Evolutionary conservation across 129 eudicot species (phyloP), one percentile per base, ranked within the genome.

Genomic region (Centrapalus pauciflorus): DNA sequence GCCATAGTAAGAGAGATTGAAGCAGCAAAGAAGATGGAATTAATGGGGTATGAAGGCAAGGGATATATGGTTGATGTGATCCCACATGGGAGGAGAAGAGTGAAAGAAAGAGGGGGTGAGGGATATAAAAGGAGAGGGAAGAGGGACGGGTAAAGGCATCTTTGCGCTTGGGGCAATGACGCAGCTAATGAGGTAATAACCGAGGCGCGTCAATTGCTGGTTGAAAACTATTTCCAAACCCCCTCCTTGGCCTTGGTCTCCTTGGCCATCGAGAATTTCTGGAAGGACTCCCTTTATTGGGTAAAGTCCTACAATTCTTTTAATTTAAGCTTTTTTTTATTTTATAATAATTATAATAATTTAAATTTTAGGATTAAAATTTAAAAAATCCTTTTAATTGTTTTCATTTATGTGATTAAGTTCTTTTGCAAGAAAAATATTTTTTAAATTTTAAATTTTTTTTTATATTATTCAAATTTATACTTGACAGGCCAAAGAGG

Each of bases 191-290:
- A 82, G 83, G 86, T 73, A 40, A 41, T 77, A 77, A 82, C 87
- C 79, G 84, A 78, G 84, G 79, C 81, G 79, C 87, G 87, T 82
- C 81, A 75, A 85, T 85, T 85, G 87, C 80, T 81, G 73, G 76
- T 79, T 74, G 79, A 73, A 79, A 74, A 73, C 76, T 73, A 79
- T 79, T 79, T 79, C 80, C 83, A 79, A 79, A 82, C 85, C 87
- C 81, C 81, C 84, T 79, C 82, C 35, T 68, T 38, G 70, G 66
- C 62, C 25, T 74, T 43, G 66, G 41, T 83, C 32, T 69, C 11
- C 80, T 64, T 24, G 50, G 69, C 80, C 75, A 33, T 74, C 55
- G 76, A 74, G 80, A 79, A 74, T 79, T 74, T 68, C 69, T 73
- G 71, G 59, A 68, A 73, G 72, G 76, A 7, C 72, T 65, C 58